These are phyloP conservation scores for Emericellopsis cladophorae DNA, from an alignment of 2,329 filamentous ascomycete genomes.

Conservation along the genomic window DNA sequence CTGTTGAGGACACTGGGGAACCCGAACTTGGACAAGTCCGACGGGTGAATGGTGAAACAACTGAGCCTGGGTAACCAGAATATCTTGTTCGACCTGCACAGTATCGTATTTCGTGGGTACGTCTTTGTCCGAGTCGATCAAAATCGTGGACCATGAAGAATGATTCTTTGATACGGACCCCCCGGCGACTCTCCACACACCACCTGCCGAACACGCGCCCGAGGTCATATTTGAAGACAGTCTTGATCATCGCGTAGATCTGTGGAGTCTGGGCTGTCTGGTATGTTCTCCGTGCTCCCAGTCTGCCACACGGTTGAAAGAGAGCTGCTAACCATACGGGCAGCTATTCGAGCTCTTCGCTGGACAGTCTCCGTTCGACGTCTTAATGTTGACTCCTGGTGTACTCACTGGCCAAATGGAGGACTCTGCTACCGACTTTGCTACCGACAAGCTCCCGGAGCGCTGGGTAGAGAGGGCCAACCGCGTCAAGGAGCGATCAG, in stretches of 20 bases:
- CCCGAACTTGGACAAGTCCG: slow-evolving; percentile 4
- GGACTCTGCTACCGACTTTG: slow-evolving; percentile 4
- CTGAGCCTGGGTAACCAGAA: slow-evolving; percentile 2
- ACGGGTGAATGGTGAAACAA: not conserved
- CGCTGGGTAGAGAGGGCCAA: slow-evolving; percentile 5
- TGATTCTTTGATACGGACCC: slow-evolving; percentile 4
- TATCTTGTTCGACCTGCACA: slow-evolving; percentile 6
- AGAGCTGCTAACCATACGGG: not conserved
- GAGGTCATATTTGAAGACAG: slow-evolving; percentile 9
- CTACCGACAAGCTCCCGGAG: slow-evolving; percentile 5
- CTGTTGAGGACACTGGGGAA: slow-evolving; percentile 5
- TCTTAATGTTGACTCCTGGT: slow-evolving; percentile 4
- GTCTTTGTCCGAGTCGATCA: slow-evolving; percentile 3
- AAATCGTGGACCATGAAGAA: slow-evolving; percentile 11
- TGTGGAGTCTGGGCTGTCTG: slow-evolving; percentile 10
- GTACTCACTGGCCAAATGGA: slow-evolving; percentile 8
- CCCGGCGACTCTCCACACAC: slow-evolving; percentile 5
- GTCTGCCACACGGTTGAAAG: not conserved
- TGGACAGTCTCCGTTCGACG: slow-evolving; percentile 10
- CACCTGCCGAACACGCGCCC: slow-evolving; percentile 7
- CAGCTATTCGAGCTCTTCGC: slow-evolving; percentile 12
- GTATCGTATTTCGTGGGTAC: not conserved
- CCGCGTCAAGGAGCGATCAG: not conserved
- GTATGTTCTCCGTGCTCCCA: slow-evolving; percentile 1
- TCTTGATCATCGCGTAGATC: slow-evolving; percentile 7